Evolutionary conservation across 2,329 filamentous ascomycete genomes (phyloP), one percentile per base, ranked within the genome.

Genomic region (Trichophaea hybrida): DNA sequence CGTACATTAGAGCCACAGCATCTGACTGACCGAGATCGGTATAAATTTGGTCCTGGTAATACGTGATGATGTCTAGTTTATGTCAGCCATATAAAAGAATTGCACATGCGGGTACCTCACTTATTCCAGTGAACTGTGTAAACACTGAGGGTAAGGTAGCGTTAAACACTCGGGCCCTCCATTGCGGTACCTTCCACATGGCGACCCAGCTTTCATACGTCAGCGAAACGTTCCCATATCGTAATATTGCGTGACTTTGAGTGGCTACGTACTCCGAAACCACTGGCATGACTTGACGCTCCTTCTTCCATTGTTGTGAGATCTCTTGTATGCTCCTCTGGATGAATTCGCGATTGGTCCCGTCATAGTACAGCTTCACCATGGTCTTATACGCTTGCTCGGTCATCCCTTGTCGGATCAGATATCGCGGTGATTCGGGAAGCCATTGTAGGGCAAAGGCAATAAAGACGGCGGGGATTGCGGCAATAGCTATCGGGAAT

Each of bases 121-220:
- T 79, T 65, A 79, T 78, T 44, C 79, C 79, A 15, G 75, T 78
- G 67, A 84, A 77, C 64, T 84, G 81, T 55, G 81, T 80, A 66
- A 85, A 82, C 62, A 81, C 76, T 69, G 86, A 81, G 43, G 83
- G 77, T 32, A 79, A 71, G 48, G 77, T 78, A 17, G 79, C 82
- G 61, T 83, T 78, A 62, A 82, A 69, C 55, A 84, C n/a, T 12
- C 53, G 34, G 13, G 35, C 10, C 8, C 53, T 32, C 35, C 40
- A 55, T 35, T 55, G 13, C n/a, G 53, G 53, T 5, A 55, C 53
- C 6, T 5, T 53, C 32, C 34, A 53, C 50, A 53, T 53, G 10
- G 37, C 50, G 33, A 13, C 50, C 50, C 50, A 53, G 24, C 40
- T 46, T 46, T 12, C n/a, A 46, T n/a, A 46, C n/a, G 40, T 46